Evolutionary conservation across 208 protist species (phyloP).

Genomic region (Angomonas deanei): DNA sequence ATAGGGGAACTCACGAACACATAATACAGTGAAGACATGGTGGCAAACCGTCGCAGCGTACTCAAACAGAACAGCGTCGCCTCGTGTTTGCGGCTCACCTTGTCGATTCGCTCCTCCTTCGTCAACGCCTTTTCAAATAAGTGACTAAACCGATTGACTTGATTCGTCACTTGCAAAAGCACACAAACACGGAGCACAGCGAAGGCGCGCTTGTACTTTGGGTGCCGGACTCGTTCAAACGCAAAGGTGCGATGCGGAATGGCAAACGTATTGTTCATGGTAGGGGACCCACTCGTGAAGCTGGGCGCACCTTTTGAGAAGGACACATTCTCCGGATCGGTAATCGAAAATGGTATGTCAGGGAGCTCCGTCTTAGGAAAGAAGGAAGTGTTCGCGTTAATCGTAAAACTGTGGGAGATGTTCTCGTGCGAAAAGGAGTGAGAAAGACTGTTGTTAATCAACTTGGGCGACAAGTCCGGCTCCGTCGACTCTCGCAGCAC

Average conservation of each 20-base stretch:
- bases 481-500: not conserved
- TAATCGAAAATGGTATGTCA: not conserved
- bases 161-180: conserved; percentile 37
- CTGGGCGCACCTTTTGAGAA: no score
- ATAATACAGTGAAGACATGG: conserved; percentile 38
- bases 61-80: conserved; percentile 51
- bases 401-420: not conserved
- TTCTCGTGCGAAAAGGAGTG: not conserved
- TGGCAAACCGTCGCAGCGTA: conserved; percentile 34
- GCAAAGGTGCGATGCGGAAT: not conserved
- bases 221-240: conserved; percentile 11
- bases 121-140: not conserved
- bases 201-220: conserved; percentile 36
- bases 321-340: no score
- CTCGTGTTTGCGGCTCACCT: conserved; percentile 12
- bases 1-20: conserved; percentile 55
- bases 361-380: not conserved
- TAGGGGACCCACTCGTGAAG: not conserved
- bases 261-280: not conserved
- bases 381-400: not conserved
- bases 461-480: not conserved
- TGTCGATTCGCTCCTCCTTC: not conserved
- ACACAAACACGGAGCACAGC: conserved; percentile 48
- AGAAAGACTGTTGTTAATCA: not conserved
- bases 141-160: conserved; percentile 36